Percentiles rank a stretch among this genome's conserved stretches.
phyloP scores from a whole-genome alignment of 306 rosid species.

The Canavalia ensiformis region DNA sequence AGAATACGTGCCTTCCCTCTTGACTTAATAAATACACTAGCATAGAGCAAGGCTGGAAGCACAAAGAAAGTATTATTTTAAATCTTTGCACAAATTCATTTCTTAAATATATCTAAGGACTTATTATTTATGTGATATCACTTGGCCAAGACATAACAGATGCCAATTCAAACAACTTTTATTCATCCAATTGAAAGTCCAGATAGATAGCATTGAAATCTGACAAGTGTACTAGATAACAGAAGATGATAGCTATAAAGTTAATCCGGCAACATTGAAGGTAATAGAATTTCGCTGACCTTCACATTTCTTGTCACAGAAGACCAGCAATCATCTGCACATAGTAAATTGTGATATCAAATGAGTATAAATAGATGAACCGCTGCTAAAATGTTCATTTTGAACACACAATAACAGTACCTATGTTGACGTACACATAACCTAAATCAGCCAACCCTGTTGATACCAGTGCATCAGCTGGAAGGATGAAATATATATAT shows the following conservation, averaged over 20 bases:
- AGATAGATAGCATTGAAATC: conserved; percentile 37
- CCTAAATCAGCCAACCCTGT: conserved; percentile 94
- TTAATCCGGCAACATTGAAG: conserved; percentile 12
- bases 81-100: neutral
- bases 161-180: conserved; percentile 4
- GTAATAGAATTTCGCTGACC: conserved; percentile 61
- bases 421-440: conserved; percentile 84
- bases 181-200: conserved; percentile 35
- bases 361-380: conserved; percentile 34
- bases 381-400: conserved; percentile 28
- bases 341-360: conserved; percentile 40
- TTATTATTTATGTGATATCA: conserved; percentile 7
- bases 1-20: conserved; percentile 28
- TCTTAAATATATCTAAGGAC: conserved; percentile 13
- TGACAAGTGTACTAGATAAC: neutral
- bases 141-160: conserved; percentile 13
- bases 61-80: conserved; percentile 15
- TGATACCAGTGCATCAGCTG: conserved; percentile 95
- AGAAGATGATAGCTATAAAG: conserved; percentile 26
- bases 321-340: conserved; percentile 98
- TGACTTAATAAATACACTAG: conserved; percentile 27
- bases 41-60: neutral
- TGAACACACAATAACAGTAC: conserved; percentile 54
- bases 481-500: conserved; percentile 46
- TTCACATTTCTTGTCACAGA: conserved; percentile 54